Base-by-base conservation (phyloP, 352 stramenopile genomes). In the Phytophthora tentaculata region DNA sequence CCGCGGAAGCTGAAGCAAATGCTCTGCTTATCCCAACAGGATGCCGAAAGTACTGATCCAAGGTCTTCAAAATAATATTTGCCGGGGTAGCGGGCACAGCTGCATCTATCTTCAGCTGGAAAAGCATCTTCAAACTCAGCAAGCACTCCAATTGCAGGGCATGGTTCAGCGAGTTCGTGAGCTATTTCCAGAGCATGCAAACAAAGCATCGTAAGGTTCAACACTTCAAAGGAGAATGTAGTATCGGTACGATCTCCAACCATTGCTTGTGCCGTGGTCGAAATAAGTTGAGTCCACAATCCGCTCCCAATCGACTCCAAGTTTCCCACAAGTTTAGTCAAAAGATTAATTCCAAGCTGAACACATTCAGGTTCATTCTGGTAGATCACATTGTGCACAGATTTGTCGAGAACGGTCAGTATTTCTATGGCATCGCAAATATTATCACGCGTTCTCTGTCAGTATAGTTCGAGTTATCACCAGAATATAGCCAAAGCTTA, bases 51-150 rank as follows among this genome's bases (percentile, higher is more conserved):
- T 29, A 71, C 7, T 67, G 49, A 9, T 69, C 58, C 29, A 79
- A 48, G 2, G 43, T 66, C 26, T 79, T 79, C 48, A 79, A 52
- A 52, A 73, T 56, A 23, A 74, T 49, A 41, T 73, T 79, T 5
- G 54, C 57, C 45, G 55, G 32, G 37, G 58, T 59, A 17, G 58
- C 24, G 24, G 67, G 62, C 48, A 76, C n/a, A 26, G 29, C 26
- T 43, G 24, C 22, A 58, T 58, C 43, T 6, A 7, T 35, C 29
- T 57, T 62, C 14, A 64, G 23, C 20, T 53, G 64, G 8, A 76
- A 69, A 35, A 76, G 62, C 13, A 44, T 32, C 41, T 71, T 69
- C 26, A 79, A 64, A 23, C 22, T 73, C 14, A 65, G 28, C 41
- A 79, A 37, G 9, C 71, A 79, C 23, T 73, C 64, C 20, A 62